Percentiles rank a stretch among this genome's conserved stretches.
Conservation (phyloP, 2,329 filamentous ascomycete species). For the Aspergillus pseudoglaucus region DNA sequence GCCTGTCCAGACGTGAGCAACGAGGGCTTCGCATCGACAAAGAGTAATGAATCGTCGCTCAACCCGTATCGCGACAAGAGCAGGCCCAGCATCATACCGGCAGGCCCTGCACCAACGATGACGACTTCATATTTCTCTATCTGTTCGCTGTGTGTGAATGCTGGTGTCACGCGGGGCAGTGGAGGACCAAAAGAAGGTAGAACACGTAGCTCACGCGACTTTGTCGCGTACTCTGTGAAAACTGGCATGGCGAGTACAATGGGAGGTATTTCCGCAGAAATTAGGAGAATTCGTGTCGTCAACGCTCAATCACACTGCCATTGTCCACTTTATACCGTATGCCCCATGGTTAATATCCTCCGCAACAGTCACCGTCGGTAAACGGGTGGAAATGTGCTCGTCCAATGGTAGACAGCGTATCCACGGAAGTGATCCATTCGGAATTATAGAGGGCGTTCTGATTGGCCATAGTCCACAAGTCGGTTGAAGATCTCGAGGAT, state of each 20-base stretch:
- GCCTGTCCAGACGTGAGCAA: slow-evolving; percentile 38
- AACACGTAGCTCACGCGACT: slow-evolving; percentile 34
- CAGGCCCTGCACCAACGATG: slow-evolving; percentile 38
- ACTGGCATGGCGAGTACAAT: slow-evolving; percentile 26
- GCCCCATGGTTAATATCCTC: too few relatives aligned
- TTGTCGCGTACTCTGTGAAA: slow-evolving; percentile 31
- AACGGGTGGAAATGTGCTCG: neutral
- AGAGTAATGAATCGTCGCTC: slow-evolving; percentile 34
- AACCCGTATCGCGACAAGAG: slow-evolving; percentile 41
- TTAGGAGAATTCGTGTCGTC: neutral
- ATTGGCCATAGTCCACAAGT: neutral
- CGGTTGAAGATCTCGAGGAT: neutral
- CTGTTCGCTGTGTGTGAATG: slow-evolving; percentile 8
- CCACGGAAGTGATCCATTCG: neutral
- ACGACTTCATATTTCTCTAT: slow-evolving; percentile 38
- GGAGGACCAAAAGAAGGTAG: slow-evolving; percentile 35
- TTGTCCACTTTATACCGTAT: too few relatives aligned
- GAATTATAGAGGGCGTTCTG: neutral
- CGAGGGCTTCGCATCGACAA: slow-evolving; percentile 36
- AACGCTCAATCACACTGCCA: too few relatives aligned
- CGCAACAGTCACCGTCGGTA: neutral
- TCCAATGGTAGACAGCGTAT: neutral
- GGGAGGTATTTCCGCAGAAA: neutral
- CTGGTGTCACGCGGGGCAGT: slow-evolving; percentile 28
- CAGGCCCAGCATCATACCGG: slow-evolving; percentile 37